Percentiles rank a stretch among this genome's conserved stretches.
phyloP scores from a whole-genome alignment of 441 rosid genomes.

The Daphne laureola region DNA sequence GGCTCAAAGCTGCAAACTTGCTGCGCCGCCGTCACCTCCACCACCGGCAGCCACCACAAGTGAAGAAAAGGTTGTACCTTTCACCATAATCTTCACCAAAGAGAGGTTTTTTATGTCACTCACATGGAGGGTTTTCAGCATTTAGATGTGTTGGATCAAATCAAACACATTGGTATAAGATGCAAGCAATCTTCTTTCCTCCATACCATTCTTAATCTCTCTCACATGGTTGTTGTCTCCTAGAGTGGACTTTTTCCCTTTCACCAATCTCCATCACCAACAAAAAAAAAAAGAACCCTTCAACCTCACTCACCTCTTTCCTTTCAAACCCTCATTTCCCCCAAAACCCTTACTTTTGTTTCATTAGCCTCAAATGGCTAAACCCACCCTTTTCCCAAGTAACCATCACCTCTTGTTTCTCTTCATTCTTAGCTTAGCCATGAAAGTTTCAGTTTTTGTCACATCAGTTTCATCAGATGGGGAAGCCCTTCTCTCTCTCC shows the following conservation, averaged over 20 bases:
- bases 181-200: constrained; percentile 40
- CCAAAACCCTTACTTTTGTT: constrained; percentile 9
- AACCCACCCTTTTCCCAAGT: constrained; percentile 18
- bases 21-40: neutral
- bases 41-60: neutral
- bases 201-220: constrained; percentile 14
- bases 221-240: constrained; percentile 74
- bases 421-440: constrained; percentile 24
- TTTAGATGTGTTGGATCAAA: constrained; percentile 13
- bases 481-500: constrained; percentile 58
- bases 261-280: constrained; percentile 15
- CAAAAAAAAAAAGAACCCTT: constrained; percentile 9
- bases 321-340: constrained; percentile 1
- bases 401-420: constrained; percentile 21
- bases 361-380: constrained; percentile 31
- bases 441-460: constrained; percentile 21
- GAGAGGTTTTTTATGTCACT: constrained; percentile 15
- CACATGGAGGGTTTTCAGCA: constrained; percentile 36
- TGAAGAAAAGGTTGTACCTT: no score
- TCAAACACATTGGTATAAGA: constrained; percentile 46
- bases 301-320: constrained; percentile 1
- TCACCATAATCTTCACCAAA: neutral
- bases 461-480: constrained; percentile 71
- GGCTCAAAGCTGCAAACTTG: constrained; percentile 13
- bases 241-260: constrained; percentile 34